Conservation (phyloP, 108 stramenopile genomes). For the Cylindrotheca closterium region DNA sequence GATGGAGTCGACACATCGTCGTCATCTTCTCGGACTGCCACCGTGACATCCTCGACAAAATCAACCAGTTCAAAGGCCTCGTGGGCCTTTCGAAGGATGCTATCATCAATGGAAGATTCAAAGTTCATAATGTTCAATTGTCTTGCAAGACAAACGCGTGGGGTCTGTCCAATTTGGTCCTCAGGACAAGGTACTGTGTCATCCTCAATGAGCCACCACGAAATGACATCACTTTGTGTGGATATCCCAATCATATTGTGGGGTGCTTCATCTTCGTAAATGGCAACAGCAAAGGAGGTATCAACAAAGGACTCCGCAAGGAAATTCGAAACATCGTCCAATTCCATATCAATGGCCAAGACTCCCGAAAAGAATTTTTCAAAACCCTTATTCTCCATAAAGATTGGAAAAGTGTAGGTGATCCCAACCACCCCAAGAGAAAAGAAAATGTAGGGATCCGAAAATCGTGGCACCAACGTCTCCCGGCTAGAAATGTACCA, state of each 20-base stretch:
- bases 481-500: conserved; percentile 42
- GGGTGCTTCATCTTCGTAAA: conserved; percentile 38
- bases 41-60: neutral
- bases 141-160: neutral
- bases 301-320: conserved; percentile 25
- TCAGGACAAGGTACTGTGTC: conserved; percentile 15
- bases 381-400: conserved; percentile 16
- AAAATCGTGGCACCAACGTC: conserved; percentile 31
- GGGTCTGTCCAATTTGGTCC: neutral
- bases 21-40: neutral
- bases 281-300: conserved; percentile 15
- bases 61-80: neutral
- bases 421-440: conserved; percentile 28
- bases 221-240: conserved; percentile 29
- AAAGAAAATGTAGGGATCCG: conserved; percentile 40
- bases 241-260: conserved; percentile 41
- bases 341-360: conserved; percentile 32
- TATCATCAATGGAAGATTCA: neutral
- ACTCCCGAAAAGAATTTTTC: conserved; percentile 43
- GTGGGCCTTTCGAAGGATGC: neutral
- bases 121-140: neutral
- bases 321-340: conserved; percentile 23
- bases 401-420: conserved; percentile 35
- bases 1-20: neutral
- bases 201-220: conserved; percentile 17